Conservation (phyloP, 2,329 filamentous ascomycete species). For the Elsinoe australis region DNA sequence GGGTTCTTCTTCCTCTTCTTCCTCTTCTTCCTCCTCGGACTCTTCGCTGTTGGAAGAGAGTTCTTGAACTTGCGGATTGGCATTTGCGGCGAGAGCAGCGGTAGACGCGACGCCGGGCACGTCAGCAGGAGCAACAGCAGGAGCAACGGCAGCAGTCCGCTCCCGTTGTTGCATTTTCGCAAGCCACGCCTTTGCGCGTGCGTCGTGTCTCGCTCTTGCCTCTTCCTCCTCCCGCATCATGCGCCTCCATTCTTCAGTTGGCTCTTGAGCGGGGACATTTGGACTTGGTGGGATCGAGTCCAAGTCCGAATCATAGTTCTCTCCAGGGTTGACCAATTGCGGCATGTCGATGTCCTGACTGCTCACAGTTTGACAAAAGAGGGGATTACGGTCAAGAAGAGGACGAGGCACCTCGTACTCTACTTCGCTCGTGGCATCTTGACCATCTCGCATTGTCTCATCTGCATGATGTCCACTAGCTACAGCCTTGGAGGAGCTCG, state of each 20-base stretch:
- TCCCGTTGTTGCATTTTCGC: too few relatives aligned
- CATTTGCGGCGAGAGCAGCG: too few relatives aligned
- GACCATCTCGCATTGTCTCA: background rate
- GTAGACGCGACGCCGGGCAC: too few relatives aligned
- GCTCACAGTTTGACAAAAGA: background rate
- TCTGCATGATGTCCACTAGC: constrained; percentile 1
- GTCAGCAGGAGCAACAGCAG: too few relatives aligned
- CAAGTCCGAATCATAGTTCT: background rate
- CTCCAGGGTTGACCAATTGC: too few relatives aligned
- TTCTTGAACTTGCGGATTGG: too few relatives aligned
- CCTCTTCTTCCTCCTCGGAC: background rate
- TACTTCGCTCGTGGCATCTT: background rate
- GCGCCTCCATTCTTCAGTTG: background rate
- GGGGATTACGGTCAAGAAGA: too few relatives aligned
- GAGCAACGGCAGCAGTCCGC: too few relatives aligned
- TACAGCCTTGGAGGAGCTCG: background rate
- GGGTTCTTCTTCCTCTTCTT: background rate
- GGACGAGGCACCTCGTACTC: background rate
- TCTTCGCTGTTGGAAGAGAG: too few relatives aligned
- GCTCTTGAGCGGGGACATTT: background rate
- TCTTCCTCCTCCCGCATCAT: background rate
- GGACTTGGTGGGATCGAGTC: background rate
- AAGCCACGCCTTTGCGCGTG: too few relatives aligned
- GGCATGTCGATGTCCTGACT: background rate
- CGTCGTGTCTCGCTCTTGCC: too few relatives aligned